Evolutionary conservation across 768 basidiomycete genomes (phyloP), one percentile per base, ranked within the genome.

Genomic region (Agaricus subrufescens): DNA sequence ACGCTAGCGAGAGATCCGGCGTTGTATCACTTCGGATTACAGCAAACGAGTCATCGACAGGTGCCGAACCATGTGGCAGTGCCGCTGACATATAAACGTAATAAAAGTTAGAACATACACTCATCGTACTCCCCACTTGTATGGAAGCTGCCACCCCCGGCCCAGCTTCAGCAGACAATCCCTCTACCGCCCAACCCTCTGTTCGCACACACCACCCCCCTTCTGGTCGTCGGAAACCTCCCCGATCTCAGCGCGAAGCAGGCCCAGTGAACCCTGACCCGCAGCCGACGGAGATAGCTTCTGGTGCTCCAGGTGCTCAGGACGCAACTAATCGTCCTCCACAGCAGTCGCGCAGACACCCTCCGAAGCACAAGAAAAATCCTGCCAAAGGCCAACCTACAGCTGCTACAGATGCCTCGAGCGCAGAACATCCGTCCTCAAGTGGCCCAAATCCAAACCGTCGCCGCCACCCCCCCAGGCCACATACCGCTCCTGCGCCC

Each of bases 101-200:
- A 26, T 14, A 34, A 7, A 34, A 29, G 7, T 50, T 42, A 14
- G 11, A 31, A 37, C 19, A 37, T 38, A 43, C 27, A 23, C 46
- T 23, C 46, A 44, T 25, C 44, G 19, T 25, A 5, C 25, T 25
- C 6, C 25, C n/a, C 3, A 53, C 48, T 50, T 50, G 48, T 15
- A 56, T 56, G 55, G 55, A 50, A 56, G 45, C 55, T 3, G 14
- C 49, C 19, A 27, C 53, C 15, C 34, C 19, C n/a, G 46, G 34
- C 26, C 34, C 43, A 14, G 44, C 25, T 7, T 54, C 49, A 9
- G 34, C 48, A 14, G 26, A 15, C 50, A 27, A 2, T 43, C 9
- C 47, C 23, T 45, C 48, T 15, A 45, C 38, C 19, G 15, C 14
- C 38, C 48, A 43, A 14, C 38, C 30, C 9, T 23, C 38, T 9